These are phyloP conservation scores for Gonium pectorale DNA, from an alignment of 139 green algal species.

Conservation along the genomic window DNA sequence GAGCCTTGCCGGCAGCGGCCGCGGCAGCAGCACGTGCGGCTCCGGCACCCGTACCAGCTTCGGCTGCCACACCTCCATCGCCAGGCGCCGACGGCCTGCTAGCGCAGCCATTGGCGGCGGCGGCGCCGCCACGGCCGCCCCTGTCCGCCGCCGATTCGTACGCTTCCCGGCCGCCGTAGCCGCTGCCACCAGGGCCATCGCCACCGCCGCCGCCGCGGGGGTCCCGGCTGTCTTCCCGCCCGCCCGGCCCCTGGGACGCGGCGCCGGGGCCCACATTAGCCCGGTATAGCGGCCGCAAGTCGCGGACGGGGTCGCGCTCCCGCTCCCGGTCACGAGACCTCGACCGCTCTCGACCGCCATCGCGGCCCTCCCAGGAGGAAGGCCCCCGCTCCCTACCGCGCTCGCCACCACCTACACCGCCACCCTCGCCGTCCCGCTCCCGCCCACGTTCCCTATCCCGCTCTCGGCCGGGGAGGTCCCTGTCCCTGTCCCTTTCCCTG, in stretches of 20 bases:
- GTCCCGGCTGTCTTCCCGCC: no score
- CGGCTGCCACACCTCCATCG: neutral
- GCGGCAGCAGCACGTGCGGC: neutral
- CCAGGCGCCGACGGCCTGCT: neutral
- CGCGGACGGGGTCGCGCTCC: no score
- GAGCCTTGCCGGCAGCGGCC: neutral
- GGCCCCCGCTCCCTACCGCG: neutral
- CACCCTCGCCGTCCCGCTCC: neutral
- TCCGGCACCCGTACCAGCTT: neutral
- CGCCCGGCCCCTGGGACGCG: no score
- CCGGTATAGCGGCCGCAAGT: no score
- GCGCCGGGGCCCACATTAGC: no score
- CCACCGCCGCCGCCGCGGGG: neutral
- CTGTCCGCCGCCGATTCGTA: no score
- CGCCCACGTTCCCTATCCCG: neutral
- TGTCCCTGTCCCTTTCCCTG: no score
- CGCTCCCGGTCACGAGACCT: neutral
- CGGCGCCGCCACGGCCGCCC: neutral
- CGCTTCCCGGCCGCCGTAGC: no score
- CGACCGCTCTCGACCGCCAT: neutral
- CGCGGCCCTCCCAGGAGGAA: neutral
- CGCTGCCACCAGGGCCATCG: neutral
- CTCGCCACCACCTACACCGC: neutral
- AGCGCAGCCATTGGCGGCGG: neutral
- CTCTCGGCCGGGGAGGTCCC: no score